Percentiles rank a stretch among this genome's conserved stretches.
Evolutionary conservation across 192 early-diverging fungal genomes (phyloP).

Genomic region (Pilobolus umbonatus): DNA sequence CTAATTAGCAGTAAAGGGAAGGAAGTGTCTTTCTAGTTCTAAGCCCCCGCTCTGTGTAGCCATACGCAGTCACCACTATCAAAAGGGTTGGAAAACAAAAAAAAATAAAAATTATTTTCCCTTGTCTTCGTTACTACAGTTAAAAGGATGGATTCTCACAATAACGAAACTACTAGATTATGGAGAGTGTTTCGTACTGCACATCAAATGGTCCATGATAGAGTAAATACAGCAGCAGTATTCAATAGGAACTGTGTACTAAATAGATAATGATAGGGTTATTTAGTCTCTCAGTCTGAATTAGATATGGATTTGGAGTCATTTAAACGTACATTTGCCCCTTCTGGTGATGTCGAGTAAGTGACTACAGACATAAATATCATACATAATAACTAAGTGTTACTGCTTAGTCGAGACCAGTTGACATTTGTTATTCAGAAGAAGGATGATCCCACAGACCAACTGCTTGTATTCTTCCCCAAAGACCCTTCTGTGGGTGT

Average conservation of each 20-base stretch:
- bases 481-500: constrained; percentile 87
- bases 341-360: constrained; percentile 75
- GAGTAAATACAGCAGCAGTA: constrained; percentile 56
- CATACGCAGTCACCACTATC: too few species aligned
- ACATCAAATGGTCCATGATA: constrained; percentile 83
- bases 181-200: constrained; percentile 86
- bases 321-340: constrained; percentile 67
- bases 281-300: constrained; percentile 73
- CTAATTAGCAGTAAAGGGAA: too few species aligned
- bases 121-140: too few species aligned
- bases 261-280: constrained; percentile 60
- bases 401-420: constrained; percentile 52
- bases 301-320: constrained; percentile 77
- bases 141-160: constrained; percentile 2
- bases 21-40: too few species aligned
- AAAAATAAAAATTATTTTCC: too few species aligned
- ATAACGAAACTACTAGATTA: constrained; percentile 62
- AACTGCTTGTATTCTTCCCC: constrained; percentile 90
- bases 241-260: too few species aligned
- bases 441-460: constrained; percentile 73
- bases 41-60: too few species aligned
- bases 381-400: too few species aligned
- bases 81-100: too few species aligned
- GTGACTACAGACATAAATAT: not conserved
- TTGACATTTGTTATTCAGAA: constrained; percentile 86